Evolutionary conservation across 805 yeast genomes (phyloP).

Genomic region (Pichia paraexigua): DNA sequence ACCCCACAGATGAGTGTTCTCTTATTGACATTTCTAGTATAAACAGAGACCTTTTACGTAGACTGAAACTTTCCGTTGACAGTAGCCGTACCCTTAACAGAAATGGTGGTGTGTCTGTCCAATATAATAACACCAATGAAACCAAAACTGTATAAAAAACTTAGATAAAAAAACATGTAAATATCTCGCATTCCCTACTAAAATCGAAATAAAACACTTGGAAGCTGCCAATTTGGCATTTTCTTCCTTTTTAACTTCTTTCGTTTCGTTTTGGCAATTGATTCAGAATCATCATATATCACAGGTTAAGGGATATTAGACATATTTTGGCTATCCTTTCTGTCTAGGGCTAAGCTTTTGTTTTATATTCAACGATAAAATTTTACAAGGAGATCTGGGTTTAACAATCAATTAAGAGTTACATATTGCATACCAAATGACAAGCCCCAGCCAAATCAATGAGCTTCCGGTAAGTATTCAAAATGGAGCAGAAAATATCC

Average conservation of each 20-base stretch:
- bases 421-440: neutral
- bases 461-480: neutral
- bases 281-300: neutral
- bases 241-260: neutral
- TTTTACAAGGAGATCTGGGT: neutral
- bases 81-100: constrained; percentile 10
- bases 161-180: neutral
- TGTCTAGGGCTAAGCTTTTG: neutral
- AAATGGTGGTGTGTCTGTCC: constrained; percentile 2
- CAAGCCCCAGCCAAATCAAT: neutral
- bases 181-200: neutral
- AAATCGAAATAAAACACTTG: neutral
- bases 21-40: neutral
- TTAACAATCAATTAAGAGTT: neutral
- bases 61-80: constrained; percentile 11
- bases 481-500: neutral
- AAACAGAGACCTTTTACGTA: constrained; percentile 3
- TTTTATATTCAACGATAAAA: neutral
- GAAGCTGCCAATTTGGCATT: neutral
- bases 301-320: neutral
- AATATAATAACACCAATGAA: neutral
- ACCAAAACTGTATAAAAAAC: neutral
- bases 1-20: neutral
- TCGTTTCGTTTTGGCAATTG: neutral
- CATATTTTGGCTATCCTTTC: neutral